Evolutionary conservation across 768 basidiomycete genomes (phyloP).

Genomic region (Tricholoma furcatifolium): DNA sequence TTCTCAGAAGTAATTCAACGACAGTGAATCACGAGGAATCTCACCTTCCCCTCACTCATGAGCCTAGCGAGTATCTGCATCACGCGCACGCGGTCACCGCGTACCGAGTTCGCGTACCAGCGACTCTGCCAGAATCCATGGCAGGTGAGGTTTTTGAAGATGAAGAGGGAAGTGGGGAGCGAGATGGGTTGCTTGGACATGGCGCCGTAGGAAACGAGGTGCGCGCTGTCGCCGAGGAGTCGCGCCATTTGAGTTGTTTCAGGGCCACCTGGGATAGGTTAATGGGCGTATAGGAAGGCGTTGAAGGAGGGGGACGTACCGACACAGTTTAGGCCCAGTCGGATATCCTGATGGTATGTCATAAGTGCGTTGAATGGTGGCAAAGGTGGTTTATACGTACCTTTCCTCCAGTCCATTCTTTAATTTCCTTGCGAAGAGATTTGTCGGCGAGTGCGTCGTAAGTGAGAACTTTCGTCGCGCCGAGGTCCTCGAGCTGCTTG

Average conservation of each 20-base stretch:
- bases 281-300: not conserved
- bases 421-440: conserved; percentile 49
- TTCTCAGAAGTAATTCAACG: not conserved
- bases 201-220: conserved; percentile 85
- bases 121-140: conserved; percentile 80
- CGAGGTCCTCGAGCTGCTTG: conserved; percentile 51
- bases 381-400: conserved; percentile 29
- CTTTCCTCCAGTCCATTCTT: conserved; percentile 63
- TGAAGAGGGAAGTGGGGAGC: conserved; percentile 75
- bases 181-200: conserved; percentile 85
- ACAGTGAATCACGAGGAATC: conserved; percentile 7
- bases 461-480: conserved; percentile 75
- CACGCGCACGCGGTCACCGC: conserved; percentile 47
- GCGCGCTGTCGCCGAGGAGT: conserved; percentile 63
- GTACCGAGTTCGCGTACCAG: conserved; percentile 58
- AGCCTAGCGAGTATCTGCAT: conserved; percentile 52
- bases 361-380: not conserved
- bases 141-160: conserved; percentile 78
- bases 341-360: conserved; percentile 31
- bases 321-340: conserved; percentile 52
- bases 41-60: conserved; percentile 54
- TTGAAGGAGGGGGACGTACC: conserved; percentile 26
- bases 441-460: conserved; percentile 73
- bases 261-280: conserved; percentile 45
- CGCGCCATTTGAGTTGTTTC: conserved; percentile 69